Evolutionary conservation across 1,284 basidiomycete species (phyloP).

Genomic region (Kwoniella shivajii): DNA sequence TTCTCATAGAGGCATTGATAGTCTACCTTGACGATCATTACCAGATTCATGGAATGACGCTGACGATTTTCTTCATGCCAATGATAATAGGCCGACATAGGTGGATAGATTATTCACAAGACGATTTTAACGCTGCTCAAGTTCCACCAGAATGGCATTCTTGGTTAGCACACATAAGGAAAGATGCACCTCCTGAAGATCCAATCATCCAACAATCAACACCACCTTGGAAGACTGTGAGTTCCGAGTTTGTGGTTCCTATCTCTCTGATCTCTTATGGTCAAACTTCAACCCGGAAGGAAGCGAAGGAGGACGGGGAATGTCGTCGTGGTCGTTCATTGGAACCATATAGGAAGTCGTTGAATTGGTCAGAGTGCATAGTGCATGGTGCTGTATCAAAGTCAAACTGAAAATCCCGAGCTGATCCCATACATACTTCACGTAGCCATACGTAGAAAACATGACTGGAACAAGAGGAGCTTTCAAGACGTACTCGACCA

Average conservation of each 20-base stretch:
- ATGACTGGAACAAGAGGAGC: conserved; percentile 87
- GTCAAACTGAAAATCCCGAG: neutral
- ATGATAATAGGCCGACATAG: conserved; percentile 25
- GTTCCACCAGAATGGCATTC: conserved; percentile 93
- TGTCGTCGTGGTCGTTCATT: no score
- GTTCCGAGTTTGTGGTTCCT: no score
- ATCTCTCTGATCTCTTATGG: no score
- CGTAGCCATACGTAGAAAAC: conserved; percentile 77
- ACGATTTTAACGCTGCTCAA: conserved; percentile 85
- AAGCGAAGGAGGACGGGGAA: no score
- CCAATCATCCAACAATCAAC: conserved; percentile 66
- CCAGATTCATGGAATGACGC: no score
- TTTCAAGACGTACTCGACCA: conserved; percentile 85
- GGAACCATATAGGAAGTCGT: no score
- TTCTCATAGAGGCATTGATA: no score
- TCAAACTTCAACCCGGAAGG: no score
- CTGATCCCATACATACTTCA: neutral
- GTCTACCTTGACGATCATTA: no score
- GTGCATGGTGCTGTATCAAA: no score
- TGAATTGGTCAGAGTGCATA: no score
- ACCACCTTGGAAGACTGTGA: conserved; percentile 79
- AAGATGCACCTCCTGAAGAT: conserved; percentile 75
- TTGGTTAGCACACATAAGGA: conserved; percentile 88
- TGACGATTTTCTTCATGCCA: neutral
- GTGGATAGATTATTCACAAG: conserved; percentile 78